Evolutionary conservation across 495 filamentous ascomycete species (phyloP), one percentile per base, ranked within the genome.

Genomic region (Hypomontagnella monticulosa): DNA sequence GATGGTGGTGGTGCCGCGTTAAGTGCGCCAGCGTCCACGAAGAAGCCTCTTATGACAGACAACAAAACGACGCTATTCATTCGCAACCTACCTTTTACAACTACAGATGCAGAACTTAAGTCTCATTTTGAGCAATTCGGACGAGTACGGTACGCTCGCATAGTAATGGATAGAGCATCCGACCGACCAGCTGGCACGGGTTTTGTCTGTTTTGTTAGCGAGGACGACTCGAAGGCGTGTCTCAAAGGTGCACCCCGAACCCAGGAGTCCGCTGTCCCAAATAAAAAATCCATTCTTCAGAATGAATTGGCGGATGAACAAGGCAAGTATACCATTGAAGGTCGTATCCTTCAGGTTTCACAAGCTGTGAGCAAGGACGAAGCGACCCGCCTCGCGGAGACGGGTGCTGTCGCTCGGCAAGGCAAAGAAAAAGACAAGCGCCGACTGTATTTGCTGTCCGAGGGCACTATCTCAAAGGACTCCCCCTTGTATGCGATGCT

Each of bases 11-110:
- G 65, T 4, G 73, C 73, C 33, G 74, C 71, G 2, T 74, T 63
- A n/a, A 72, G 75, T 5, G 76, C 75, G 27, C 74, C 73, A 1
- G 77, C 78, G 10, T 71, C 67, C 27, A 70, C 75, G 12, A 77
- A 79, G 7, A 73, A 74, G 57, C 68, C 54, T 47, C 76, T 77
- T 59, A 73, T 43, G 46, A 66, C 83, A 5, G 87, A 85, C 69
- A 89, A 89, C 63, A 83, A 81, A 3, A 85, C 85, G 9, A 97
- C 93, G 0, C 76, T 97, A 37, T 99, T 99, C 80, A 85, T 98
- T 67, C 92, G 95, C 59, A 99, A 99, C 71, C 81, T 99, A 18
- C 93, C 95, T 1, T 99, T 96, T 75, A 89, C 90, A 11, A 85
- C 84, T 32, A 87, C 88, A 19, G 93, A 99, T 70, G 87, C 92